Conservation (phyloP, 768 basidiomycete species). For the Mycena alexandri region DNA sequence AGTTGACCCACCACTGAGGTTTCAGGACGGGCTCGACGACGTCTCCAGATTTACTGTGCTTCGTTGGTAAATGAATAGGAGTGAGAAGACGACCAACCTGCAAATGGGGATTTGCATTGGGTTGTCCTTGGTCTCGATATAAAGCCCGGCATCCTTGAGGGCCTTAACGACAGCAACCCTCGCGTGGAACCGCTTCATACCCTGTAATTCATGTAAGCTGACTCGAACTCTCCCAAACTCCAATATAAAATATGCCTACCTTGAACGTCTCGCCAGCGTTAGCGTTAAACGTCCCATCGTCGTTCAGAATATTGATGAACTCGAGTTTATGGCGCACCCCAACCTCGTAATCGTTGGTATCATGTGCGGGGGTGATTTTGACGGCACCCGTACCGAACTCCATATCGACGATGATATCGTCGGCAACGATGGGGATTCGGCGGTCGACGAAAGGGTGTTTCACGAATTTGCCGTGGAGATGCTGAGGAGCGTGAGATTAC, state of each 20-base stretch:
- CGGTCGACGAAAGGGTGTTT: conserved; percentile 91
- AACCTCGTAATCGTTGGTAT: conserved; percentile 97
- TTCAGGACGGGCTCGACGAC: conserved; percentile 95
- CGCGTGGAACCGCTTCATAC: conserved; percentile 81
- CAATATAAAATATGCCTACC: conserved; percentile 48
- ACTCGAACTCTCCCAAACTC: neutral
- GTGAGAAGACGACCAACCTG: conserved; percentile 60
- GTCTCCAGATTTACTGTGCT: conserved; percentile 90
- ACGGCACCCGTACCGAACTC: conserved; percentile 98
- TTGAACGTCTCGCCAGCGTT: conserved; percentile 87
- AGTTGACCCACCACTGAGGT: conserved; percentile 99
- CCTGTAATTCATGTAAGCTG: conserved; percentile 6
- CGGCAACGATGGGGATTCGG: conserved; percentile 88
- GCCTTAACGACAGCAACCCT: conserved; percentile 85
- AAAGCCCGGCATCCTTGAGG: conserved; percentile 87
- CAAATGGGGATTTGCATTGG: conserved; percentile 98
- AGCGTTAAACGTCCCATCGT: conserved; percentile 94
- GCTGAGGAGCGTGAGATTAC: conserved; percentile 54
- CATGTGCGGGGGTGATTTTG: conserved; percentile 98
- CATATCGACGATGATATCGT: conserved; percentile 93
- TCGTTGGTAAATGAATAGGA: neutral
- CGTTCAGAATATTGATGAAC: conserved; percentile 95
- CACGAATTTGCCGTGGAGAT: conserved; percentile 94
- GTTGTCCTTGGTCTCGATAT: conserved; percentile 93
- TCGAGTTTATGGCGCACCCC: conserved; percentile 88